Base-by-base conservation (phyloP, 306 rosid species). In the Pyrus betulifolia region DNA sequence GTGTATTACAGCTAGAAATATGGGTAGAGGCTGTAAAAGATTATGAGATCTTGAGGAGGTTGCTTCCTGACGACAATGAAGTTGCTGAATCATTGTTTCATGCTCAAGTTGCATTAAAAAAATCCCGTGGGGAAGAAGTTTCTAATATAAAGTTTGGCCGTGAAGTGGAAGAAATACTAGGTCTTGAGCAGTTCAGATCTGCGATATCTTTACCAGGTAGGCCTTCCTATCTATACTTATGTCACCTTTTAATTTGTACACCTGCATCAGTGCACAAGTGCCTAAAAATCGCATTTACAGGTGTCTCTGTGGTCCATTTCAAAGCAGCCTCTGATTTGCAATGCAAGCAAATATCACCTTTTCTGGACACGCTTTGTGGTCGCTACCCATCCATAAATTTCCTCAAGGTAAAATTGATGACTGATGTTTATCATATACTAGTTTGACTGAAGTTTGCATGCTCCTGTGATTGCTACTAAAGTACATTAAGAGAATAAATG, bases 51-150 rank as follows among this genome's bases (percentile, higher is more conserved):
- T 81, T 95, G 80, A 85, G 93, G 78, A 84, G 77, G 81, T 88
- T 86, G 65, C 97, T 95, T 72, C 97, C 98, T 35, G 85, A 82
- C 42, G 89, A 90, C 82, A 92, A 78, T 70, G 97, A 88, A 71
- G 97, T 95, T 78, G 97, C 98, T 13, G 97, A 95, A 81, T 85
- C 96, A 74, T 91, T 89, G 57, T 90, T 92, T 78, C 97, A 89
- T 79, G 93, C 91, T 2, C 96, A 87, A 82, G 90, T 90, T 72
- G 92, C 97, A n/a, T 79, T 95, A 25, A 95, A 92, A 87, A 92
- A 95, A 83, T 95, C 97, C 30, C 88, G 91, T 23, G 97, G 97
- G 69, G 97, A 89, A 80, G 98, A 90, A 75, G 96, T 95, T 64
- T 69, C 75, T 57, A 89, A 90, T 84, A 80, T 95, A 84, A 95